Base-by-base conservation (phyloP, 2,329 filamentous ascomycete genomes). In the Arthroderma sp. region DNA sequence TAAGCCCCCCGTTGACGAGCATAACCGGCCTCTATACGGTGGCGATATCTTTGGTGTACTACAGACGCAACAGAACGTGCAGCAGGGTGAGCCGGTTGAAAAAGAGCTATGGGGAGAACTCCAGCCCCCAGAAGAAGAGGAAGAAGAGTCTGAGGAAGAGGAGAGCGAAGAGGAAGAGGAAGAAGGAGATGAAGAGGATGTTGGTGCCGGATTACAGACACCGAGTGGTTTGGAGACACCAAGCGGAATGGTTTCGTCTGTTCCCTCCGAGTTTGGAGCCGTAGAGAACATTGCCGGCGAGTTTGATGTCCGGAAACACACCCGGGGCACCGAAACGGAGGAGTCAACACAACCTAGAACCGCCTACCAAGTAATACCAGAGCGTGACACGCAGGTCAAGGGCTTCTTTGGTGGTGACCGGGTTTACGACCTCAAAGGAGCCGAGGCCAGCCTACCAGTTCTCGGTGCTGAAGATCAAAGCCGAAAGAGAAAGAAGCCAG, bases 321-420 rank as follows among this genome's bases (percentile, higher is more conserved):
- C 83, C 47, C 77, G 83, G 47, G 89, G 87, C 43, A 88, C 80
- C 47, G 87, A 95, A 56, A 94, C 88, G 0, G 88, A 95, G 61
- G 86, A 94, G 49, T 78, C 78, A 0, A 73, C 69, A 10, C 69
- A 77, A 33, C 84, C 84, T 5, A 80, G 85, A 51, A 81, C 81
- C 22, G 87, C 91, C 10, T 94, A 91, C 63, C 87, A 86, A 15
- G 81, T 98, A 40, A 75, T 98, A 22, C 86, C 86, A 7, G 89
- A 98, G 66, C 83, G 84, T 47, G 81, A 89, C 59, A 81, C 88
- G 22, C 79, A 82, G 42, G 79, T 85, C 4, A 83, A 88, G 54
- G 91, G 91, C 38, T 96, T 98, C 76, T 96, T 98, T 61, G 91
- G 91, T 54, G 88, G 85, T 55, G 89, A 96, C 60, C 83, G 86